Conservation (phyloP, 1,139 yeast species). For the Protomyces lactucae-debilis region DNA sequence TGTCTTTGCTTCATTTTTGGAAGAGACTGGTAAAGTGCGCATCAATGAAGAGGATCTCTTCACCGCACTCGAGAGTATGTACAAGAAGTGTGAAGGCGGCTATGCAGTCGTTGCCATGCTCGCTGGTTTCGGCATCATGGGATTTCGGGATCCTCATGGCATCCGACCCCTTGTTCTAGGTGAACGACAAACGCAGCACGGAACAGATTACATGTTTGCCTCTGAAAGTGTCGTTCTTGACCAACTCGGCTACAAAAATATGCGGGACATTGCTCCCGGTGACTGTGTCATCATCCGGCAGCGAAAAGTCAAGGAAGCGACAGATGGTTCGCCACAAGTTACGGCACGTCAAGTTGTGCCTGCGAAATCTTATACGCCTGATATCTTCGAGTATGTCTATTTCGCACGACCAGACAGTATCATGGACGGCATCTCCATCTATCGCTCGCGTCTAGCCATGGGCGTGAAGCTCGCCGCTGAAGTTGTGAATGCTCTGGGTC, state of each 20-base stretch:
- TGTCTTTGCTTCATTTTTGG: conserved; percentile 86
- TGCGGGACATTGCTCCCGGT: conserved; percentile 85
- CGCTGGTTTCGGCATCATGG: conserved; percentile 93
- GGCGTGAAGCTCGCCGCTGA: conserved; percentile 81
- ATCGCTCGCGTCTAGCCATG: conserved; percentile 89
- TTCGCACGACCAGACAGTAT: conserved; percentile 98
- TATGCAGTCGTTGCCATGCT: conserved; percentile 92
- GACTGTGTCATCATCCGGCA: conserved; percentile 85
- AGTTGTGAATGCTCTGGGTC: conserved; percentile 52
- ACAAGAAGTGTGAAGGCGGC: conserved; percentile 79
- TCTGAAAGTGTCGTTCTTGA: conserved; percentile 91
- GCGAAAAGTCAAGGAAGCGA: conserved; percentile 18
- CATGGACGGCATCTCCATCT: conserved; percentile 89
- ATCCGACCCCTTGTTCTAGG: conserved; percentile 88
- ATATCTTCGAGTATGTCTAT: conserved; percentile 93
- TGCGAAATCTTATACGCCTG: conserved; percentile 77
- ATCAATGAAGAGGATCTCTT: conserved; percentile 87
- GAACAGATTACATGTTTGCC: conserved; percentile 93
- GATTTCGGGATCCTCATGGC: conserved; percentile 96
- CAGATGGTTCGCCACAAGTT: conserved; percentile 25
- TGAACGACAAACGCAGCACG: conserved; percentile 58
- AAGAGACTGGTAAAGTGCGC: conserved; percentile 85
- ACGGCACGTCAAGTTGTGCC: conserved; percentile 69
- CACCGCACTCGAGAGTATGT: conserved; percentile 77
- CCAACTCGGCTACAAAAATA: conserved; percentile 81